A percentile compares a stretch with the other conserved stretches of the same genome.
Conservation (phyloP, 345 rosid species). For the Diplotaxis tenuifolia region DNA sequence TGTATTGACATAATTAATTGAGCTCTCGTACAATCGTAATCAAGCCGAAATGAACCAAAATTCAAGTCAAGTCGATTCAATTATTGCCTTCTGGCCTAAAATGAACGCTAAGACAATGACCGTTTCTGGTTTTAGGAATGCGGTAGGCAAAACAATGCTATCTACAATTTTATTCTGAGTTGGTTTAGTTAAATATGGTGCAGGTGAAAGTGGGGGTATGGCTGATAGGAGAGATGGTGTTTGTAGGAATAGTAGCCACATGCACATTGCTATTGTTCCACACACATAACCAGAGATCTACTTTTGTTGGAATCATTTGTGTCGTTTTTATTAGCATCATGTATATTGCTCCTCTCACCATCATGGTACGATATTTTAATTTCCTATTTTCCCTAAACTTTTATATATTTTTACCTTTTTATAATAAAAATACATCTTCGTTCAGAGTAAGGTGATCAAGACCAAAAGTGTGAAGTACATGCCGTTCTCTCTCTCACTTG, state of each 20-base stretch:
- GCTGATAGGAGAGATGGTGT: slow-evolving; percentile 35
- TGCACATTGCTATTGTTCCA: slow-evolving; percentile 39
- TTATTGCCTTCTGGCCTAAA: background rate
- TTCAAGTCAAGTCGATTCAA: background rate
- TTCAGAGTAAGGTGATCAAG: slow-evolving; percentile 46
- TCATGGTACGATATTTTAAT: slow-evolving; percentile 44
- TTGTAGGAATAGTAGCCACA: slow-evolving; percentile 39
- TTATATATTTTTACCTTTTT: background rate
- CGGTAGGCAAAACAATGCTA: slow-evolving; percentile 2
- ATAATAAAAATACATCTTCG: background rate
- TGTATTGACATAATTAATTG: background rate
- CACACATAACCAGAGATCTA: slow-evolving; percentile 37
- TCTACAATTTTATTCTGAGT: background rate
- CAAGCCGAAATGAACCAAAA: background rate
- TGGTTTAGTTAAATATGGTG: background rate
- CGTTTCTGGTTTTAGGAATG: slow-evolving; percentile 10
- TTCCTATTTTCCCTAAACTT: background rate
- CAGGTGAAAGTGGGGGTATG: slow-evolving; percentile 39
- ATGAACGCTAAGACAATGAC: slow-evolving; percentile 4
- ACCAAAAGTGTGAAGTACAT: slow-evolving; percentile 61
- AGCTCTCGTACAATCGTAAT: slow-evolving; percentile 1
- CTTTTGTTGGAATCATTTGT: slow-evolving; percentile 39
- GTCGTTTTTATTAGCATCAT: slow-evolving; percentile 42
- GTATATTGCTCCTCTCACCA: slow-evolving; percentile 61
- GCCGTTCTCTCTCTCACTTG: slow-evolving; percentile 56